Percentiles rank a stretch among this genome's conserved stretches.
Conservation (phyloP, 148 eudicot genomes). For the Suaeda aralocaspica region DNA sequence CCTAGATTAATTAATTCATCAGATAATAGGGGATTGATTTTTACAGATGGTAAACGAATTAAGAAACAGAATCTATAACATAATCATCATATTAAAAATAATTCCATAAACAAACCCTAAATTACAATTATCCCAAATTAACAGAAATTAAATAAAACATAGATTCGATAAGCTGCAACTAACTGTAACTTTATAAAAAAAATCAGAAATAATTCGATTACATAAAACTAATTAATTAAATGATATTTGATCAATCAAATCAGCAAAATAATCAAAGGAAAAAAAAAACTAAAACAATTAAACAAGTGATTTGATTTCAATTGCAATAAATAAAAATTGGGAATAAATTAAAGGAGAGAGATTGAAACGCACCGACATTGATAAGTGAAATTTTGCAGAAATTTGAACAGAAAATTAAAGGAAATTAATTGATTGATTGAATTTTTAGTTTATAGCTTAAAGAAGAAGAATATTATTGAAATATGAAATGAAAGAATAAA, state of each 20-base stretch:
- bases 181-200: neutral
- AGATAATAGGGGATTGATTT: too few species aligned
- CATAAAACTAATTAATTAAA: too few species aligned
- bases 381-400: neutral
- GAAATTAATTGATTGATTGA: too few species aligned
- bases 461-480: neutral
- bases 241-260: neutral
- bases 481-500: too few species aligned
- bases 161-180: neutral
- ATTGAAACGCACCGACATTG: constrained; percentile 22
- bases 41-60: too few species aligned
- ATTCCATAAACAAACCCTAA: neutral
- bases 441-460: neutral
- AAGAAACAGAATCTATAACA: neutral
- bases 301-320: neutral
- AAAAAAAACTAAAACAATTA: neutral
- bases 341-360: neutral
- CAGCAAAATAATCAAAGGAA: neutral
- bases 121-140: too few species aligned
- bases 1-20: too few species aligned
- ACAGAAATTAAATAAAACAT: neutral
- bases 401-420: neutral
- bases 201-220: too few species aligned
- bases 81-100: neutral
- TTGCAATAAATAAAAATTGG: neutral